Conservation (phyloP, 495 filamentous ascomycete genomes). For the Talaromyces nanjingensis region DNA sequence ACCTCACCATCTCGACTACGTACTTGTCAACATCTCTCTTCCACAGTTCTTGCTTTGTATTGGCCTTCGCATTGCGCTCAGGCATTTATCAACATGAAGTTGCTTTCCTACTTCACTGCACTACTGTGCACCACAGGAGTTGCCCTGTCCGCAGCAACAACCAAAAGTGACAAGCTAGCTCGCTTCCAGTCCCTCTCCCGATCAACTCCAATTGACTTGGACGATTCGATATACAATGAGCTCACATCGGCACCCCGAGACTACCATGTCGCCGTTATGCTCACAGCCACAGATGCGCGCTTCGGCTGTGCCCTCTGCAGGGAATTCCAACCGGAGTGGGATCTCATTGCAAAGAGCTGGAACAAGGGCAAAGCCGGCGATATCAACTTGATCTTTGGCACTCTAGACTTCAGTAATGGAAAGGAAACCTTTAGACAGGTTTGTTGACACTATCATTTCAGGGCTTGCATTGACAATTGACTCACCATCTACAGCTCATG, state of each 20-base stretch:
- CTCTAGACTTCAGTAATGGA: conserved; percentile 83
- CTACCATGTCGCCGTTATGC: conserved; percentile 72
- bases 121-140: conserved; percentile 43
- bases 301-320: conserved; percentile 84
- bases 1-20: conserved; percentile 18
- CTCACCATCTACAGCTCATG: conserved; percentile 53
- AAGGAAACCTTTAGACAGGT: conserved; percentile 86
- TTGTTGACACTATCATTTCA: conserved; percentile 15
- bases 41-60: not conserved
- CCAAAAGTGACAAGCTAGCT: conserved; percentile 47
- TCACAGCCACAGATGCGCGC: conserved; percentile 80
- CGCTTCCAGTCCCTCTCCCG: conserved; percentile 61
- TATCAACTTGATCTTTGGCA: conserved; percentile 70
- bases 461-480: not conserved
- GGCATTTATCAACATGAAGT: conserved; percentile 37
- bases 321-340: conserved; percentile 93
- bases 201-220: conserved; percentile 63
- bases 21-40: not conserved
- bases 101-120: conserved; percentile 47
- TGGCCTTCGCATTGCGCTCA: not conserved
- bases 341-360: conserved; percentile 84
- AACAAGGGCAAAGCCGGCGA: conserved; percentile 65
- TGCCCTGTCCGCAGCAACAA: conserved; percentile 21
- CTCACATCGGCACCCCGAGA: conserved; percentile 73
- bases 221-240: conserved; percentile 65